These are phyloP conservation scores for Cladosporium sp. DNA, from an alignment of 2,329 filamentous ascomycete genomes.

Conservation along the genomic window DNA sequence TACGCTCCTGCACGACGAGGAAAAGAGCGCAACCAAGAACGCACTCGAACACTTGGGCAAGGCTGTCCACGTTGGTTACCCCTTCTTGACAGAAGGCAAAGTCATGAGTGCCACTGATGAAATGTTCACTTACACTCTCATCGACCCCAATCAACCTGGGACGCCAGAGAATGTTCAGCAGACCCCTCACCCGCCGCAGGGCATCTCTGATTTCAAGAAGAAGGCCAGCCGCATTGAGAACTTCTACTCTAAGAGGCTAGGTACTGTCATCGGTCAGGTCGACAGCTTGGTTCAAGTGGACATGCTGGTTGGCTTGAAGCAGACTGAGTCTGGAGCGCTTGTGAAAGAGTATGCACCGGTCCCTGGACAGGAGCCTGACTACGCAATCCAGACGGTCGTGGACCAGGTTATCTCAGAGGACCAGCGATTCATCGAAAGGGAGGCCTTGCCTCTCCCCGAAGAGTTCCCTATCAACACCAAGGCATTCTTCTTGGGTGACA, in stretches of 20 bases:
- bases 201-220: conserved; percentile 77
- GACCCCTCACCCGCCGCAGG: conserved; percentile 66
- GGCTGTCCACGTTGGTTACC: conserved; percentile 86
- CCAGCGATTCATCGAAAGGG: conserved; percentile 84
- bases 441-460: conserved; percentile 80
- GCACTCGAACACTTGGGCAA: conserved; percentile 79
- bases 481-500: conserved; percentile 92
- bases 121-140: conserved; percentile 78
- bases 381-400: conserved; percentile 85
- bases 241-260: conserved; percentile 85
- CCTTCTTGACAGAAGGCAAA: conserved; percentile 91
- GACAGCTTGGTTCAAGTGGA: conserved; percentile 89
- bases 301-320: conserved; percentile 84
- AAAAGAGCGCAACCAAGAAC: conserved; percentile 62
- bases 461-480: conserved; percentile 81
- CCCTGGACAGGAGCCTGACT: conserved; percentile 79
- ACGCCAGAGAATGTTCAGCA: conserved; percentile 52
- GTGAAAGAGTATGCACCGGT: conserved; percentile 90
- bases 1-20: conserved; percentile 71
- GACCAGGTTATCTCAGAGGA: conserved; percentile 88
- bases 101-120: conserved; percentile 87
- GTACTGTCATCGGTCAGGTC: conserved; percentile 77
- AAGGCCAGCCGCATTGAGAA: conserved; percentile 80
- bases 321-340: conserved; percentile 84
- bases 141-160: conserved; percentile 44